Evolutionary conservation across 129 eudicot species (phyloP).

Genomic region (Centrapalus pauciflorus): DNA sequence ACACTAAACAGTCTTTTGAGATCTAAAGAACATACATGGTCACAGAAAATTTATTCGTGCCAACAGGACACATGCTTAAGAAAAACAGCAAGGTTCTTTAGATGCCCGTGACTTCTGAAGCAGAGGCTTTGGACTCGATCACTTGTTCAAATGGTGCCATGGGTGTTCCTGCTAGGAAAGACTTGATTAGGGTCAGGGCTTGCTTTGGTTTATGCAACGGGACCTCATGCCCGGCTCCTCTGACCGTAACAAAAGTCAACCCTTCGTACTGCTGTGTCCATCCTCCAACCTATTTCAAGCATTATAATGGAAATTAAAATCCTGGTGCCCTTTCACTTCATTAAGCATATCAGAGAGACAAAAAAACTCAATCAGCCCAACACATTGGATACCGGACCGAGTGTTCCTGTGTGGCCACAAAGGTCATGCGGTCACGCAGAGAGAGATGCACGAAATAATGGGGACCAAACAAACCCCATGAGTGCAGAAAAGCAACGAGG

Average conservation of each 20-base stretch:
- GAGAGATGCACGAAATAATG: no score
- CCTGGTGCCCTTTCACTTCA: neutral
- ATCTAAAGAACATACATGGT: conserved; percentile 5
- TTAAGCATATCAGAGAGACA: neutral
- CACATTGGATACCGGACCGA: neutral
- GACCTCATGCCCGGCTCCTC: conserved; percentile 97
- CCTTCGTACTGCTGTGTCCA: conserved; percentile 76
- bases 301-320: neutral
- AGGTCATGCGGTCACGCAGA: no score
- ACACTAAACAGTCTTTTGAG: neutral
- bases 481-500: neutral
- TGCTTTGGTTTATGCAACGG: conserved; percentile 80
- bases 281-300: conserved; percentile 71
- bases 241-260: conserved; percentile 68
- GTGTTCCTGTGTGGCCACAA: no score
- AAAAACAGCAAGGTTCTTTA: conserved; percentile 5
- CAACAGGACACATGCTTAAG: neutral
- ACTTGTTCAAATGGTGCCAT: conserved; percentile 48
- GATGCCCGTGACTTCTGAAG: conserved; percentile 20
- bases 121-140: conserved; percentile 12
- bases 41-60: conserved; percentile 9
- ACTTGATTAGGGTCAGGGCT: conserved; percentile 61
- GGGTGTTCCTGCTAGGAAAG: conserved; percentile 60
- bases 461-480: neutral
- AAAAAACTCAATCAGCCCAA: neutral